Evolutionary conservation across 2,329 filamentous ascomycete species (phyloP).

Genomic region (Colletotrichum sp.): DNA sequence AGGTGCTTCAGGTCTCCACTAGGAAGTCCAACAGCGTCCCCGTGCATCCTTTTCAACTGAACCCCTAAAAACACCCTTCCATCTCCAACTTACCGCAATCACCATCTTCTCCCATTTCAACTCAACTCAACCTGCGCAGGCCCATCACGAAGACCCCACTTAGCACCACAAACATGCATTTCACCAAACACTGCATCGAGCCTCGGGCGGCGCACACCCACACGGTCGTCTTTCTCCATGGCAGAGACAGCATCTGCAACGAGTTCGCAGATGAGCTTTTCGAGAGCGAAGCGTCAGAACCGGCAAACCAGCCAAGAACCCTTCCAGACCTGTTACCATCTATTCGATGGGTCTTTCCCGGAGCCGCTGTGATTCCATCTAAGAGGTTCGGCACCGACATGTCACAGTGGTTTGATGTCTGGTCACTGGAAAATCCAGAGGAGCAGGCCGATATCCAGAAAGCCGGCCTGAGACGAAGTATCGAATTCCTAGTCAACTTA

Average conservation of each 20-base stretch:
- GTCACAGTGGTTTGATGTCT: conserved; percentile 36
- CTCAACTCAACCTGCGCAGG: background rate
- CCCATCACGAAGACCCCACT: background rate
- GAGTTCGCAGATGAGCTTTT: conserved; percentile 47
- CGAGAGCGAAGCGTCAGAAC: conserved; percentile 33
- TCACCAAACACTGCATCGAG: background rate
- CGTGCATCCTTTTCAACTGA: background rate
- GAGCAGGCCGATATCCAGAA: conserved; percentile 25
- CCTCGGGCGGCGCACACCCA: conserved; percentile 40
- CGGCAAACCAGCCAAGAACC: conserved; percentile 21
- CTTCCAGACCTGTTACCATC: conserved; percentile 25
- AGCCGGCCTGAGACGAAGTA: conserved; percentile 26
- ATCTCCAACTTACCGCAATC: background rate
- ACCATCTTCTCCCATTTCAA: background rate
- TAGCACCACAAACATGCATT: background rate
- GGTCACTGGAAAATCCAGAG: conserved; percentile 18
- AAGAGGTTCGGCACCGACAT: conserved; percentile 25
- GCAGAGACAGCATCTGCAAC: conserved; percentile 41
- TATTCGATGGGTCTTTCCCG: conserved; percentile 34
- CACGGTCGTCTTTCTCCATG: conserved; percentile 52
- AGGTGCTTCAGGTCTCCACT: background rate
- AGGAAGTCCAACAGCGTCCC: background rate
- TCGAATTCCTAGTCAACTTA: conserved; percentile 20
- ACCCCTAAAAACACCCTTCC: background rate
- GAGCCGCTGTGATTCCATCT: conserved; percentile 20